These are phyloP conservation scores for Mollisia scopiformis DNA, from an alignment of 2,329 filamentous ascomycete species.

Conservation along the genomic window DNA sequence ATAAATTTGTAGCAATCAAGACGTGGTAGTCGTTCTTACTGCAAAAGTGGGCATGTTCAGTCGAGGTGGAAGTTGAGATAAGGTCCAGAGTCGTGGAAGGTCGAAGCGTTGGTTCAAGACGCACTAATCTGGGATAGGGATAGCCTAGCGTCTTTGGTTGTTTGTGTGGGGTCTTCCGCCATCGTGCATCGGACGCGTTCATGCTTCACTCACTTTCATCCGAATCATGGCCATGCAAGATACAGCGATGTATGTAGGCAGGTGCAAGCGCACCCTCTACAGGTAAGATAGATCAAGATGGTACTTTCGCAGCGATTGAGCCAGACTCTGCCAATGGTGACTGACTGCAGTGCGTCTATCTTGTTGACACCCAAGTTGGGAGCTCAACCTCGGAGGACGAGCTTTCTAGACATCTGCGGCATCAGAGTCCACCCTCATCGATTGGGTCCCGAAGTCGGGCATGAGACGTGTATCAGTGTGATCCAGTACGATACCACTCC, in stretches of 20 bases:
- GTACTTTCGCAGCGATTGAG: too few species aligned
- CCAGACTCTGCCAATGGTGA: too few species aligned
- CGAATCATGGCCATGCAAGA: not conserved
- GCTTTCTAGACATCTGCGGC: not conserved
- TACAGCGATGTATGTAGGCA: not conserved
- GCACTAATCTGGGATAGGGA: too few species aligned
- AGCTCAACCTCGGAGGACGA: not conserved
- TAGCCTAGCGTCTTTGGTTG: not conserved
- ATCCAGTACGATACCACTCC: not conserved
- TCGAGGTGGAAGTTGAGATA: too few species aligned
- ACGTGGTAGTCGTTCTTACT: too few species aligned
- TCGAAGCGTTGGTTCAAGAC: too few species aligned
- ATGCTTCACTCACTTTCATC: not conserved
- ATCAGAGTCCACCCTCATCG: not conserved
- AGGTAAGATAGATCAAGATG: too few species aligned
- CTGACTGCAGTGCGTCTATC: not conserved
- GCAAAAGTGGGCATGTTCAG: too few species aligned
- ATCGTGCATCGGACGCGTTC: not conserved
- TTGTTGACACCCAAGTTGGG: not conserved
- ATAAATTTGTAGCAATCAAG: too few species aligned
- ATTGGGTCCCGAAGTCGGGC: not conserved
- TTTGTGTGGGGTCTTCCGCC: not conserved
- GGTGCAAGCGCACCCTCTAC: not conserved
- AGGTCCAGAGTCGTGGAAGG: too few species aligned
- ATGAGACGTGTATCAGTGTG: not conserved